Evolutionary conservation across 352 stramenopile species (phyloP).

Genomic region (Phytopythium helicoides): DNA sequence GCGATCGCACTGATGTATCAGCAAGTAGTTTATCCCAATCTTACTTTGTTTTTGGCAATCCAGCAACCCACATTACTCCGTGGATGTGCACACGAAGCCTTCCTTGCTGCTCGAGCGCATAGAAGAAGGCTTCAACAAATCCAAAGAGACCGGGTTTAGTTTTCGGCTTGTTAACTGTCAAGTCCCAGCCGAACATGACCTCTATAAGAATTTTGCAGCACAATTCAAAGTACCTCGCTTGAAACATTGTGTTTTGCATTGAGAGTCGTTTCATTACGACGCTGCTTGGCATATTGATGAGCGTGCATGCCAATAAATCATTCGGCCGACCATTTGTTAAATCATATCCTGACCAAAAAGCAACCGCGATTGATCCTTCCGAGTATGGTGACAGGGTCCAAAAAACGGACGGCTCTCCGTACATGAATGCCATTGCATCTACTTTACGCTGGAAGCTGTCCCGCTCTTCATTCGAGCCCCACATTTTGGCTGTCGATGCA

Average conservation of each 20-base stretch:
- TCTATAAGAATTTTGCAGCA: constrained; percentile 8
- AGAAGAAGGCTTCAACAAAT: constrained; percentile 7
- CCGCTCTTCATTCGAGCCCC: constrained; percentile 22
- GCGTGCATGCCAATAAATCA: constrained; percentile 2
- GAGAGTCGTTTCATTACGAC: neutral
- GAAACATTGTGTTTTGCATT: constrained; percentile 4
- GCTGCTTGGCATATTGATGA: constrained; percentile 1
- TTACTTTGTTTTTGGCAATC: neutral
- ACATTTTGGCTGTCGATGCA: constrained; percentile 18
- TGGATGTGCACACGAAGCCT: constrained; percentile 4
- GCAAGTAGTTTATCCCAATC: constrained; percentile 11
- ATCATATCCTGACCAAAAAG: constrained; percentile 15
- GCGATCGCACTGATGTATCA: neutral
- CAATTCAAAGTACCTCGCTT: constrained; percentile 8
- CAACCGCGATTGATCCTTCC: constrained; percentile 13
- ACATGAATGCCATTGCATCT: constrained; percentile 12
- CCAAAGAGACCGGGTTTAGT: constrained; percentile 3
- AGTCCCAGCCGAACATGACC: constrained; percentile 8
- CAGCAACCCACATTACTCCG: constrained; percentile 11
- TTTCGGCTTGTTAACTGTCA: neutral
- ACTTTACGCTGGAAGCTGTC: constrained; percentile 14
- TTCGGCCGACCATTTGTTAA: constrained; percentile 9
- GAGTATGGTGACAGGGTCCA: constrained; percentile 30
- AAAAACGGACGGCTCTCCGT: constrained; percentile 18
- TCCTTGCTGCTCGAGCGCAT: constrained; percentile 8